Conservation (phyloP, 805 yeast genomes). For the Wickerhamiella lipophila region DNA sequence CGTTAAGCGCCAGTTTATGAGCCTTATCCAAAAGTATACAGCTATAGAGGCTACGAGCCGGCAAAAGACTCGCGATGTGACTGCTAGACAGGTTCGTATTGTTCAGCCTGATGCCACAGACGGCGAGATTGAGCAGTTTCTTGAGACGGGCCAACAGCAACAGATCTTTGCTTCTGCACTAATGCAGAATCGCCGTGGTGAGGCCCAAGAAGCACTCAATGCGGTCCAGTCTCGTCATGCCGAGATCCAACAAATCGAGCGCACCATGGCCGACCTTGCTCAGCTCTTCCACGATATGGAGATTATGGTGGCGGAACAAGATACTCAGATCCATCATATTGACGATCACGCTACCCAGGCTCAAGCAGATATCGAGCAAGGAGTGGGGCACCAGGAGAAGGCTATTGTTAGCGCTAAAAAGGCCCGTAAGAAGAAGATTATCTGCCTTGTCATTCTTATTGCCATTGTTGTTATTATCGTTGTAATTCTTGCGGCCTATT, state of each 20-base stretch:
- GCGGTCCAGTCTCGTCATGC: constrained; percentile 94
- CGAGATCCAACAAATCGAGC: constrained; percentile 86
- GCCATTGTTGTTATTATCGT: constrained; percentile 23
- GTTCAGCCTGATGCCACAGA: constrained; percentile 44
- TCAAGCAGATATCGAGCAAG: constrained; percentile 82
- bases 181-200: constrained; percentile 35
- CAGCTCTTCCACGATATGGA: constrained; percentile 95
- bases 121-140: constrained; percentile 70
- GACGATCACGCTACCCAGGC: constrained; percentile 72
- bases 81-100: constrained; percentile 83
- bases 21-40: constrained; percentile 75
- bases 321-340: constrained; percentile 68
- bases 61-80: constrained; percentile 71
- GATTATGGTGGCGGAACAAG: constrained; percentile 90
- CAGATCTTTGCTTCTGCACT: constrained; percentile 88
- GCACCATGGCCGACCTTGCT: constrained; percentile 88
- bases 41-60: constrained; percentile 75
- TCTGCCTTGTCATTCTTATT: constrained; percentile 40
- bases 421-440: constrained; percentile 82
- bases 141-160: constrained; percentile 66
- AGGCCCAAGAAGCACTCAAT: constrained; percentile 85
- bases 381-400: constrained; percentile 83
- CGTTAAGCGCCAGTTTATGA: constrained; percentile 71
- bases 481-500: constrained; percentile 15
- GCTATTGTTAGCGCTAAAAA: constrained; percentile 81